Percentiles rank a stretch among this genome's conserved stretches.
Evolutionary conservation across 2,329 filamentous ascomycete genomes (phyloP).

Genomic region (Cercospora sesami): DNA sequence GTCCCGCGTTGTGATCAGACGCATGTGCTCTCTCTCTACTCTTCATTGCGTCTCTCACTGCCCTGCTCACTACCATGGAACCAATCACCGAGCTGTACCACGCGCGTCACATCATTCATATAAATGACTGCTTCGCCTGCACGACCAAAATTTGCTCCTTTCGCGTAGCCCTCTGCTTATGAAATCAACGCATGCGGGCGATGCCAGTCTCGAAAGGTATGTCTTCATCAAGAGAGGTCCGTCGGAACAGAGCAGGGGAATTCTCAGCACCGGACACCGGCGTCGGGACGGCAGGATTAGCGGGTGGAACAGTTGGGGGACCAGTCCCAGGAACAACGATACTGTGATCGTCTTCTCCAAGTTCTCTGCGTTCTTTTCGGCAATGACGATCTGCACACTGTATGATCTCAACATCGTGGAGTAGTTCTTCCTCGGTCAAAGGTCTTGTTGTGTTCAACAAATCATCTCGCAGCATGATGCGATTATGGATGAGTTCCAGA

Average conservation of each 20-base stretch:
- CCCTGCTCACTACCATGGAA: too few relatives aligned
- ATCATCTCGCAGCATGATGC: conserved; percentile 7
- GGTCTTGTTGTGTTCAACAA: not conserved
- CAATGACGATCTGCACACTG: conserved; percentile 12
- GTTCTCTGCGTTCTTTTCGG: not conserved
- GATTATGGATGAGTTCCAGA: not conserved
- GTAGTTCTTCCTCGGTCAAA: conserved; percentile 10
- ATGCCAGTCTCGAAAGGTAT: too few relatives aligned
- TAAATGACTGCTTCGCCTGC: too few relatives aligned
- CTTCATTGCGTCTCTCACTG: too few relatives aligned
- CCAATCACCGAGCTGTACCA: too few relatives aligned
- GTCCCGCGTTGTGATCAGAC: too few relatives aligned
- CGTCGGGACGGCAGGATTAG: conserved; percentile 1
- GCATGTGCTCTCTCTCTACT: too few relatives aligned
- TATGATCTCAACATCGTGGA: not conserved
- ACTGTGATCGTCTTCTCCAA: not conserved
- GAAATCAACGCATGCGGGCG: too few relatives aligned
- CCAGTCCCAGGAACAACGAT: conserved; percentile 3
- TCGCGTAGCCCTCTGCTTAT: too few relatives aligned
- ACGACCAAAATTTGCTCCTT: too few relatives aligned
- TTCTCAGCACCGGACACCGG: not conserved
- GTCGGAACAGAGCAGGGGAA: not conserved
- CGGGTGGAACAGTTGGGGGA: not conserved
- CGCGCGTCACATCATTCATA: too few relatives aligned
- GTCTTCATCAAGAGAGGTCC: not conserved